Conservation (phyloP, 345 rosid genomes). For the Arabidopsis suecica region DNA sequence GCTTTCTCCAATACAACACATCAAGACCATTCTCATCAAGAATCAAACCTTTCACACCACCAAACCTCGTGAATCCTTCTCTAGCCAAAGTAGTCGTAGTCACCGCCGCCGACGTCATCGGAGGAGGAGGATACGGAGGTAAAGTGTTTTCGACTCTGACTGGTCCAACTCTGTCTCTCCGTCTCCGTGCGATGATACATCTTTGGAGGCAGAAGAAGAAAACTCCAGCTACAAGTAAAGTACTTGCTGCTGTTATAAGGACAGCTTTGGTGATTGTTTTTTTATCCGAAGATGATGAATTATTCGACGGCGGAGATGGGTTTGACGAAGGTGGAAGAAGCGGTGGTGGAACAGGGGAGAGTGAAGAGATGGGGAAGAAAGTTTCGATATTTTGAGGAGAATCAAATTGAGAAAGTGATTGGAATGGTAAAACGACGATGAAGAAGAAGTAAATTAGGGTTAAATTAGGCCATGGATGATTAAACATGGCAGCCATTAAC, state of each 20-base stretch:
- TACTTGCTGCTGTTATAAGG: conserved; percentile 65
- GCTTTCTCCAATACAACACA: conserved; percentile 75
- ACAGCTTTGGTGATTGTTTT: conserved; percentile 58
- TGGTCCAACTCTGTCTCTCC: conserved; percentile 43
- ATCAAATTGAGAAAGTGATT: conserved; percentile 47
- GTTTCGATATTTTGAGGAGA: conserved; percentile 69
- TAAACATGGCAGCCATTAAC: conserved; percentile 50
- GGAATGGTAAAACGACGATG: conserved; percentile 37
- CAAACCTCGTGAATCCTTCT: conserved; percentile 47
- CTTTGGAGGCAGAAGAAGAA: conserved; percentile 60
- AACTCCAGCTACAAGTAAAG: conserved; percentile 53
- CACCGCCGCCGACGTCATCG: neutral
- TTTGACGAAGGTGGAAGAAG: conserved; percentile 14
- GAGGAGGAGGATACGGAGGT: conserved; percentile 33
- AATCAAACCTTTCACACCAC: conserved; percentile 59
- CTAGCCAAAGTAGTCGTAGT: conserved; percentile 23
- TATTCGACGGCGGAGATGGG: conserved; percentile 37
- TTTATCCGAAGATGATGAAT: conserved; percentile 25
- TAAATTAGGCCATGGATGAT: conserved; percentile 44
- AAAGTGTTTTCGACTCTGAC: neutral
- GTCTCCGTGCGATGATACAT: conserved; percentile 45
- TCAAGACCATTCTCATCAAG: conserved; percentile 82
- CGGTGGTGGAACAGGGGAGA: conserved; percentile 42
- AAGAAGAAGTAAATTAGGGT: conserved; percentile 4
- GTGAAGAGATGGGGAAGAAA: conserved; percentile 49